phyloP scores from a whole-genome alignment of 164 flowering plant species.

The Aristolochia fimbriata region DNA sequence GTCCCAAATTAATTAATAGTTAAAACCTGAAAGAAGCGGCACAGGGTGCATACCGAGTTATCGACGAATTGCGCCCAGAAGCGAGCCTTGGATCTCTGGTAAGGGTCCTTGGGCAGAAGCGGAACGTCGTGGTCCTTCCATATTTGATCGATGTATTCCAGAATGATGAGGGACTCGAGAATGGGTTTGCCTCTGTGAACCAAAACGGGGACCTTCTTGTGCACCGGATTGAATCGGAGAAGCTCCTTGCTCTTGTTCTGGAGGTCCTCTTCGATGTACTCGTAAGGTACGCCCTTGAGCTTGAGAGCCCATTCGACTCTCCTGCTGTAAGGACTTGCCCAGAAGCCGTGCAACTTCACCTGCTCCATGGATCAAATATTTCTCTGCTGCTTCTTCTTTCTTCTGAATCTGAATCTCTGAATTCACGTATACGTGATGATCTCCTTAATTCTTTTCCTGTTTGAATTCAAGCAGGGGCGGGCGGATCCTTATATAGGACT shows the following conservation, averaged over 20 bases:
- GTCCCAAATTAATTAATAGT: too few relatives aligned
- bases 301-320: slow-evolving; percentile 22
- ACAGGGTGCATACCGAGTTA: background rate
- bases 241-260: slow-evolving; percentile 20
- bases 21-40: background rate
- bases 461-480: too few relatives aligned
- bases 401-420: too few relatives aligned
- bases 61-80: slow-evolving; percentile 15
- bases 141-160: slow-evolving; percentile 23
- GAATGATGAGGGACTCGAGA: slow-evolving; percentile 19
- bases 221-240: slow-evolving; percentile 3
- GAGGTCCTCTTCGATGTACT: slow-evolving; percentile 17
- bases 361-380: background rate
- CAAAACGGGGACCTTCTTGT: slow-evolving; percentile 7
- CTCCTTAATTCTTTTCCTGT: too few relatives aligned
- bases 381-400: too few relatives aligned
- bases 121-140: slow-evolving; percentile 19
- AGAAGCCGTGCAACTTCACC: slow-evolving; percentile 6
- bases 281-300: slow-evolving; percentile 21
- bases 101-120: slow-evolving; percentile 15
- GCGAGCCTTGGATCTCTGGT: slow-evolving; percentile 11
- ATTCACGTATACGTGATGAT: too few relatives aligned
- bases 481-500: too few relatives aligned
- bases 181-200: slow-evolving; percentile 20
- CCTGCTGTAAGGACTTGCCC: slow-evolving; percentile 7